These are phyloP conservation scores for Taphrina confusa DNA, from an alignment of 1,139 yeast genomes.

Conservation along the genomic window DNA sequence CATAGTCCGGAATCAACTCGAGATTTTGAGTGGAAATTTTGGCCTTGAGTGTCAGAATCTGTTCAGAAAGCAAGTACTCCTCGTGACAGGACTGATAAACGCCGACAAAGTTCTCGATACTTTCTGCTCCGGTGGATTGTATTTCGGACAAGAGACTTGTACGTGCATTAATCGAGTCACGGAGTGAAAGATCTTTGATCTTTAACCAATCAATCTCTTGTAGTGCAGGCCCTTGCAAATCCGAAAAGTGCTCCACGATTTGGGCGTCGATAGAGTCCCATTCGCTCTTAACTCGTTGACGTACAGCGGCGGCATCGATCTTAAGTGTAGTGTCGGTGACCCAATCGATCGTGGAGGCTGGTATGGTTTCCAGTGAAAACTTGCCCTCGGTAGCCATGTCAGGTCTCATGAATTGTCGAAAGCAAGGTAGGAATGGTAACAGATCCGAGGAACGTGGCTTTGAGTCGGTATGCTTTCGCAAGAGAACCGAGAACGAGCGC, in stretches of 20 bases:
- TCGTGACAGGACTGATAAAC: conserved; percentile 27
- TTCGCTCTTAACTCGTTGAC: conserved; percentile 27
- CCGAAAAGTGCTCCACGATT: conserved; percentile 47
- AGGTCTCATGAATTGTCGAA: conserved; percentile 29
- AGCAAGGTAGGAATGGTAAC: conserved; percentile 40
- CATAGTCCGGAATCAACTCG: conserved; percentile 89
- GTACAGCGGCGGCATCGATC: conserved; percentile 26
- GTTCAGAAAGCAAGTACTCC: conserved; percentile 21
- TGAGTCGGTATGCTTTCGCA: conserved; percentile 18
- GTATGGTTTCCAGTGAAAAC: conserved; percentile 32
- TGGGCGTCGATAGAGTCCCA: conserved; percentile 46
- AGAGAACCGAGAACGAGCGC: conserved; percentile 33
- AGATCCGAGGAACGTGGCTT: conserved; percentile 39
- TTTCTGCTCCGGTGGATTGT: conserved; percentile 6
- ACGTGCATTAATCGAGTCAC: conserved; percentile 16
- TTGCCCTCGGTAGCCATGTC: conserved; percentile 9
- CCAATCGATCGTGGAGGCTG: conserved; percentile 39
- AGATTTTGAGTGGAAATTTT: conserved; percentile 82
- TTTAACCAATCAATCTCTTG: conserved; percentile 32
- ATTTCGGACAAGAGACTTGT: not conserved
- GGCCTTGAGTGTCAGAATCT: conserved; percentile 50
- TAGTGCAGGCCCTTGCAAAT: conserved; percentile 1
- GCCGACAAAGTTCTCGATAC: conserved; percentile 9
- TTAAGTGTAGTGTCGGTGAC: conserved; percentile 33
- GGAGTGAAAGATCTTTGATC: conserved; percentile 17